Percentiles rank a stretch among this genome's conserved stretches.
phyloP scores from a whole-genome alignment of 2,329 filamentous ascomycete species.

The Verticillium dahliae region DNA sequence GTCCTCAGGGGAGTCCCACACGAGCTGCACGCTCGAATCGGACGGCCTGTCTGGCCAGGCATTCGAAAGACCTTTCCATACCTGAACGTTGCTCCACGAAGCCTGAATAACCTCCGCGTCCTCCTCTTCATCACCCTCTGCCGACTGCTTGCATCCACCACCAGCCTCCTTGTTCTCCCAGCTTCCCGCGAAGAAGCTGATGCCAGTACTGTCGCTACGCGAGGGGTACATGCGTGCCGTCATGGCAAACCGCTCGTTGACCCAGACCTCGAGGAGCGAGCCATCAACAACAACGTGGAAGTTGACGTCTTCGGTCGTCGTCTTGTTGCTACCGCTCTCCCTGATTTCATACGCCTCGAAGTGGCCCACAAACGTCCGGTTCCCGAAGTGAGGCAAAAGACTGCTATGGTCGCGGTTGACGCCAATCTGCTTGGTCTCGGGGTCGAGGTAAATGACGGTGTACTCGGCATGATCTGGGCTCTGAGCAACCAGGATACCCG shows the following conservation, averaged over 20 bases:
- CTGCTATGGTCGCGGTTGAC: constrained; percentile 9
- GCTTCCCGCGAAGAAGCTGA: constrained; percentile 9
- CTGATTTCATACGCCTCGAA: constrained; percentile 9
- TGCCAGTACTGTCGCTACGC: constrained; percentile 10
- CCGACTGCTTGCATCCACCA: not conserved
- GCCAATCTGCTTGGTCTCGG: constrained; percentile 2
- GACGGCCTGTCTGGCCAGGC: constrained; percentile 11
- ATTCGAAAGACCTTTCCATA: constrained; percentile 8
- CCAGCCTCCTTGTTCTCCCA: not conserved
- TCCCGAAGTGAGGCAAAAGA: constrained; percentile 11
- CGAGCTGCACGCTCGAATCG: constrained; percentile 6
- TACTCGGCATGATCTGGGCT: constrained; percentile 9
- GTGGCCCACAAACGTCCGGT: constrained; percentile 8
- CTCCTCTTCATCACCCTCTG: not conserved
- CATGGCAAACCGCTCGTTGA: constrained; percentile 11
- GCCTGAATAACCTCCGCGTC: not conserved
- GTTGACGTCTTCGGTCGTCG: constrained; percentile 4
- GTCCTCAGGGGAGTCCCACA: constrained; percentile 9
- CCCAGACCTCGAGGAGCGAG: constrained; percentile 12
- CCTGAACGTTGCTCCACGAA: constrained; percentile 7
- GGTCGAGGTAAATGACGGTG: constrained; percentile 10
- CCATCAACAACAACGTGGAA: constrained; percentile 10
- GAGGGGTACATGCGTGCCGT: constrained; percentile 12
- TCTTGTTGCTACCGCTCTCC: not conserved
- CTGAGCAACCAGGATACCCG: constrained; percentile 10